Conservation (phyloP, 495 filamentous ascomycete species). For the Oidiodendron maius region DNA sequence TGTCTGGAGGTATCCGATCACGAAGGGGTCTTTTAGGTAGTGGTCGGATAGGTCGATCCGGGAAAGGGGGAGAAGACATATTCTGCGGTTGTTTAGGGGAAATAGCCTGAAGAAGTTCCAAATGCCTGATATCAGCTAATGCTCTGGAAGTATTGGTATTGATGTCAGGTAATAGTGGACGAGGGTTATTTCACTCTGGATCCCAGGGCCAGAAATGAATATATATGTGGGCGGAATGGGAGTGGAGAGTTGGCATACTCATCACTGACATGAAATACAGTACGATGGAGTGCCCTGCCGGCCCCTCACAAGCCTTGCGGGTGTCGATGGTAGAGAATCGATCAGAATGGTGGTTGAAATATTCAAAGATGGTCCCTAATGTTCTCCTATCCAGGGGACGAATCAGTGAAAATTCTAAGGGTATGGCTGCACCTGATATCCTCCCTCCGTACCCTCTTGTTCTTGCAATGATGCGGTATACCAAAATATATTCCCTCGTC, state of each 20-base stretch:
- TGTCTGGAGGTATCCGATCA: constrained; percentile 76
- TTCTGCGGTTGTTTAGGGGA: constrained; percentile 22
- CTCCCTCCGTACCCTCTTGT: background rate
- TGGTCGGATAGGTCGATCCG: constrained; percentile 87
- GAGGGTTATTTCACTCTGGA: too few species aligned
- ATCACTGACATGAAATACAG: constrained; percentile 21
- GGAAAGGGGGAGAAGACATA: constrained; percentile 68
- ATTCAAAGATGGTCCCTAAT: constrained; percentile 14
- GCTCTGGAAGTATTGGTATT: background rate
- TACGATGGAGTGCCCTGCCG: too few species aligned
- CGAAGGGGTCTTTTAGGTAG: constrained; percentile 83
- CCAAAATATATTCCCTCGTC: too few species aligned
- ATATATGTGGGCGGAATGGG: background rate
- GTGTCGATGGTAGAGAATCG: background rate
- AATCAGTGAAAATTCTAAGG: constrained; percentile 15
- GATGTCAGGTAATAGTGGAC: too few species aligned
- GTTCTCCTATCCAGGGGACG: constrained; percentile 16
- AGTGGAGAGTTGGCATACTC: constrained; percentile 15
- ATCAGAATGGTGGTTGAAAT: background rate
- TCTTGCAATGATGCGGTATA: too few species aligned
- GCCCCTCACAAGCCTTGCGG: background rate
- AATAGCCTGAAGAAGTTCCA: constrained; percentile 18
- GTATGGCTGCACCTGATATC: too few species aligned
- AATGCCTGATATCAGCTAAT: constrained; percentile 9
- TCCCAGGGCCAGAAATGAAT: too few species aligned